Evolutionary conservation across 352 stramenopile species (phyloP), one percentile per base, ranked within the genome.

Genomic region (Aphanomyces cochlioides): DNA sequence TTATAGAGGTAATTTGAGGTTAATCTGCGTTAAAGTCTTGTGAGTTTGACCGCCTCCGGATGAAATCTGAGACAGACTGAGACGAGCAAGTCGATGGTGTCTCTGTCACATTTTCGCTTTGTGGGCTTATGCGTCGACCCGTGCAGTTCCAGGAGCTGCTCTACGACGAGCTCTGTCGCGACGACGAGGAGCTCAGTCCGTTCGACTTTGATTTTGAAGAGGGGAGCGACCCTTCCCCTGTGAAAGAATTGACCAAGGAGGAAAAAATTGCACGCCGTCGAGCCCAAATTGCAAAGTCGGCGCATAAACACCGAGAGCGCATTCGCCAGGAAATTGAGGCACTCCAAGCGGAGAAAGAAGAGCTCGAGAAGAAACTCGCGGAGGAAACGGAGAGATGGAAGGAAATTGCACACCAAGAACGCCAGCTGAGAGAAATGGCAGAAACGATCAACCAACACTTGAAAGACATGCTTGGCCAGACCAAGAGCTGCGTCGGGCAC

Each of bases 211-310:
- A 39, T 40, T 37, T 40, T 3, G 15, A 61, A 39, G 21, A 43
- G 6, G 50, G 37, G 28, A n/a, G 37, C 50, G n/a, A 38, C 50
- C 50, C n/a, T 34, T 34, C 41, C 17, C 56, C 56, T 10, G 47
- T 64, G 39, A 56, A 36, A 7, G 19, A 28, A 8, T 36, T 67
- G 5, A 41, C 59, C n/a, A 48, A 50, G 8, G 59, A 67, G 43
- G 59, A 48, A 10, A 67, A 67, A 50, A 10, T 67, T 34, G 39
- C 41, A 1, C 59, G 59, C 10, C 59, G 59, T 34, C 59, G 59
- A 12, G 59, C 59, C 8, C 59, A 67, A 45, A 67, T 67, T 45
- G 59, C 59, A 37, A 67, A 67, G 59, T 67, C 59, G 13, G 59
- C 59, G 41, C 39, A 67, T 28, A 67, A 67, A 45, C 59, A 67